phyloP scores from a whole-genome alignment of 768 basidiomycete species.

The Vishniacozyma victoriae region DNA sequence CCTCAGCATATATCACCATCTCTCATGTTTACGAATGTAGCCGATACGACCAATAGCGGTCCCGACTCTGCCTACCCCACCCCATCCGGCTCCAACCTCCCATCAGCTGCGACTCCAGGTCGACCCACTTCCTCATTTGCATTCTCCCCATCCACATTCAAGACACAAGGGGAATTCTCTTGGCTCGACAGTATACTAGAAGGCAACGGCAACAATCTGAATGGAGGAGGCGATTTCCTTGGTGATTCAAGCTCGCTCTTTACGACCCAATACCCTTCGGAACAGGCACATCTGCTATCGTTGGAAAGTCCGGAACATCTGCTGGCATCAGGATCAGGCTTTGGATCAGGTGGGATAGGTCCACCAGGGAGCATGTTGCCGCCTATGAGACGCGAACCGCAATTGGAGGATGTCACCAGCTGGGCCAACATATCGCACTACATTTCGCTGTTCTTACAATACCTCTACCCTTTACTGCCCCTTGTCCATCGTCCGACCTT shows the following conservation, averaged over 20 bases:
- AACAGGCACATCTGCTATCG: slow-evolving; percentile 32
- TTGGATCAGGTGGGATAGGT: background rate
- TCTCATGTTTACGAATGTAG: no score
- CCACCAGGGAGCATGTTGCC: background rate
- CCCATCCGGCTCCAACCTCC: no score
- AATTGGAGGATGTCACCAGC: slow-evolving; percentile 32
- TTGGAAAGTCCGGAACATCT: slow-evolving; percentile 30
- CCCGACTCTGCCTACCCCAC: no score
- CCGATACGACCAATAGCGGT: no score
- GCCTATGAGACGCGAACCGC: slow-evolving; percentile 16
- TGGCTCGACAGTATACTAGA: background rate
- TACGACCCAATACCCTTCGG: slow-evolving; percentile 7
- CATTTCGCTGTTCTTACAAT: slow-evolving; percentile 35
- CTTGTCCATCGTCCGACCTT: slow-evolving; percentile 40
- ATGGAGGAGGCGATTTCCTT: no score
- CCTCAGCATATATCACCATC: no score
- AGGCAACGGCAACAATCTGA: no score
- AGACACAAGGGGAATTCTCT: background rate
- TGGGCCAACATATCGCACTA: slow-evolving; percentile 38
- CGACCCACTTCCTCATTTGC: background rate
- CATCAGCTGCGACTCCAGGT: no score
- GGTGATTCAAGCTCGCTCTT: background rate
- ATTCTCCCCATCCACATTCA: background rate
- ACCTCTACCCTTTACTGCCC: slow-evolving; percentile 34
- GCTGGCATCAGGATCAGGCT: background rate